Base-by-base conservation (phyloP, 106 monocot species). In the Chionographis japonica region DNA sequence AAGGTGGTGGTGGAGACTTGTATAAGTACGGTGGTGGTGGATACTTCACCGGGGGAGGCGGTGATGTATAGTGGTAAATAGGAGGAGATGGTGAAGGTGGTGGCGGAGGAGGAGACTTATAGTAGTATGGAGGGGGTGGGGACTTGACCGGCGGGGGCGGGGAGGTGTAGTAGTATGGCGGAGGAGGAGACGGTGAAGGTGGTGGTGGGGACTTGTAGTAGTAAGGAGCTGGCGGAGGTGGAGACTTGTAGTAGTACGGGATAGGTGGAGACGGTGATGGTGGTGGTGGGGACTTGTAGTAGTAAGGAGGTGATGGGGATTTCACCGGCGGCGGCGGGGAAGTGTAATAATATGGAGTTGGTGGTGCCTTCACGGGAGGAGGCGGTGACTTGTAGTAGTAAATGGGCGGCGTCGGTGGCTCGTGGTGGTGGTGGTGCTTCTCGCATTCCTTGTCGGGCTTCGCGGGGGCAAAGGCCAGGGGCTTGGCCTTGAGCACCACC, bases 401-500 rank as follows among this genome's bases (percentile, higher is more conserved):
- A 0, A 64, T 63, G 2, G 80, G 75, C 5, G 66, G 71, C 0
- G 74, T 58, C 4, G 70, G 55, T 0, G 67, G 61, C 0, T 67
- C 18, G 20, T 73, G 49, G 65, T 8, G 20, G 50, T 15, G 16
- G 49, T 27, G 65, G 65, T 16, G 68, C 55, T 72, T 76, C 6
- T 39, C 6, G 56, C 87, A 87, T 37, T 83, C 77, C 42, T 59
- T 56, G 63, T 80, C 71, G 7, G 70, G 61, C 12, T 66, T 83
- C 61, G 77, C 39, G 13, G 78, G 83, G 9, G 87, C 83, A 71
- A 74, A 87, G 10, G 80, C 83, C 3, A 83, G 42, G 15, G 77
- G 41, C 69, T 77, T 83, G 56, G 83, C 76, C 74, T 70, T 70
- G 63, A 77, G 80, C 14, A 83, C 74, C 5, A 83, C 62, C 50